These are phyloP conservation scores for Homolaphlyctis polyrhiza DNA, from an alignment of 371 early-diverging fungal species.

Conservation along the genomic window DNA sequence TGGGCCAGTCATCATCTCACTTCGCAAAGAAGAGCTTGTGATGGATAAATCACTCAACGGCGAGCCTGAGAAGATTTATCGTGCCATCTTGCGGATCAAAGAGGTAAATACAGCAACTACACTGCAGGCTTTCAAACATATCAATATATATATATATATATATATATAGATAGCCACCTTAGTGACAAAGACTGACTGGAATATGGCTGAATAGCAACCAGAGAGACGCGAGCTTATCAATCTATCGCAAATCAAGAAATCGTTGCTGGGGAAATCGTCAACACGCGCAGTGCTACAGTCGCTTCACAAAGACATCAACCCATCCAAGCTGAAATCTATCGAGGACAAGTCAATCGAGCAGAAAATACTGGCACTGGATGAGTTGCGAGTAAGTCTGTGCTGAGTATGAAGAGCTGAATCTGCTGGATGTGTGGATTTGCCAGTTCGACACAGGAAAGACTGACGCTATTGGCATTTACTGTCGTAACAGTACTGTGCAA, in stretches of 20 bases:
- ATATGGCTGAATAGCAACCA: conserved; percentile 3
- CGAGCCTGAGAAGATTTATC: conserved; percentile 1
- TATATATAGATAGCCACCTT: neutral
- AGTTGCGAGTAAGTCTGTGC: conserved; percentile 22
- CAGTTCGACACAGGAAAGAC: no score
- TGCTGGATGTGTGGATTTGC: no score
- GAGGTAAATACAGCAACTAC: conserved; percentile 13
- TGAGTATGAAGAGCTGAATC: neutral
- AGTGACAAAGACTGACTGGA: neutral
- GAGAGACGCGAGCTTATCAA: conserved; percentile 12
- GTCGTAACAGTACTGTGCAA: conserved; percentile 6
- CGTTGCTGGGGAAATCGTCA: conserved; percentile 9
- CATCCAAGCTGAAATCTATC: conserved; percentile 21
- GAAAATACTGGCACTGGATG: conserved; percentile 27
- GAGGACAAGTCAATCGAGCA: conserved; percentile 13
- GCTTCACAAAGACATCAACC: conserved; percentile 22
- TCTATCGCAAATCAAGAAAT: conserved; percentile 4
- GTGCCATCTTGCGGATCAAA: conserved; percentile 24
- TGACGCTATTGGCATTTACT: neutral
- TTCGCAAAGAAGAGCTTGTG: neutral
- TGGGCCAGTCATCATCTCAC: conserved; percentile 25
- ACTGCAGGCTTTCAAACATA: conserved; percentile 5
- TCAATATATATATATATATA: neutral
- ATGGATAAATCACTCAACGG: neutral
- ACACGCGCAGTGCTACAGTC: conserved; percentile 19